Evolutionary conservation across 805 yeast species (phyloP), one percentile per base, ranked within the genome.

Genomic region (Candida tammaniensis): DNA sequence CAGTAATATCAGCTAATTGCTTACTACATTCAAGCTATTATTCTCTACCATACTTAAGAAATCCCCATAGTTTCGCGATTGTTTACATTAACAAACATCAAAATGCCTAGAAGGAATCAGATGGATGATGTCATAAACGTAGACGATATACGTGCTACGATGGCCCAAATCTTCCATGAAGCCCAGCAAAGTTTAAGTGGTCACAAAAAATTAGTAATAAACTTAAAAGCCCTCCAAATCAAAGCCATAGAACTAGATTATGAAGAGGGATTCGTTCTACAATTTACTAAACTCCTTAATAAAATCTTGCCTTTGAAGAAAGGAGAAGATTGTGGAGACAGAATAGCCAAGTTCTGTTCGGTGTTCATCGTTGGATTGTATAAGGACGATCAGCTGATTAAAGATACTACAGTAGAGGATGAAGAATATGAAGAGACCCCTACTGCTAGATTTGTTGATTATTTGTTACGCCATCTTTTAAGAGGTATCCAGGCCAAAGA

Each of bases 401-500:
- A n/a, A n/a, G n/a, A n/a, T n/a, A 24, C 17, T 24, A 27, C 12
- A 5, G 40, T 46, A 3, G 57, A 57, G 31, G 48, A 43, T 12
- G 51, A 42, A 6, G 50, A 44, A 5, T 52, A 46, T 6, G 62
- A 57, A 10, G 76, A 68, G 2, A 49, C 61, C 7, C 51, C 67
- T 4, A 24, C 24, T 19, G 30, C 40, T 9, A 27, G 35, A 12
- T 84, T 87, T 48, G 71, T 82, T 9, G 80, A 78, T 37, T 62
- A 60, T 36, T 55, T 87, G 18, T 70, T 86, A 2, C 68, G 75
- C 14, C 91, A 85, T 55, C 59, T 88, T 23, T 57, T 84, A n/a
- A 68, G 80, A 39, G 97, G 97, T 1, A 69, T 84, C 1, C 86
- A 81, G 42, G 83, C 95, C 9, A 75, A 75, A 45, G 83, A 85